These are phyloP conservation scores for Trichomonas gallinae DNA, from an alignment of 208 protist species.

Conservation along the genomic window DNA sequence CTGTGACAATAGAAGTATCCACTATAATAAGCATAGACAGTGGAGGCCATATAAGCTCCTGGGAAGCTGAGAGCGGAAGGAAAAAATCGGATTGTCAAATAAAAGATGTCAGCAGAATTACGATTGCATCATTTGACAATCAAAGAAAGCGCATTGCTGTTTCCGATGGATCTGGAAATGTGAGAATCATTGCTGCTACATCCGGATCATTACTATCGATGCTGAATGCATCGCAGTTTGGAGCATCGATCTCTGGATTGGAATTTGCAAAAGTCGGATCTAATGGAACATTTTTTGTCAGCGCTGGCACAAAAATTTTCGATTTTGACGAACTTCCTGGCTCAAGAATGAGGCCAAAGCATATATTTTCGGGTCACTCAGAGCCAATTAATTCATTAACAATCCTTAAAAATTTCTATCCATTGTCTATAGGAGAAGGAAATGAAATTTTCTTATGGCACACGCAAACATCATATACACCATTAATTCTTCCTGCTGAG, in stretches of 20 bases:
- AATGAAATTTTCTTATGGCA: neutral
- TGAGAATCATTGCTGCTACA: neutral
- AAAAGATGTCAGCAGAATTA: neutral
- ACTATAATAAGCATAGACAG: neutral
- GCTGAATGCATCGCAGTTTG: neutral
- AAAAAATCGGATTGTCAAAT: neutral
- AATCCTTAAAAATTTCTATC: neutral
- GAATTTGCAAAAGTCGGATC: neutral
- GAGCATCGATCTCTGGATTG: neutral
- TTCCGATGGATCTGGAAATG: neutral
- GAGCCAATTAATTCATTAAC: neutral
- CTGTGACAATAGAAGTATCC: neutral
- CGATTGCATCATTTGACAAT: neutral
- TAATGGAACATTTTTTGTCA: neutral
- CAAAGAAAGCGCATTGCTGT: neutral
- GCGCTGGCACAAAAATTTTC: neutral
- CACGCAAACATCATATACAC: neutral
- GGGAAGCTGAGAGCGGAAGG: neutral
- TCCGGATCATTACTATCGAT: neutral
- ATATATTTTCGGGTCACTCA: neutral
- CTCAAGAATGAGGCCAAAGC: neutral
- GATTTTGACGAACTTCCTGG: neutral
- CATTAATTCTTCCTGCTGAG: neutral
- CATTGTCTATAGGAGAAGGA: neutral
- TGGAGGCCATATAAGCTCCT: neutral